These are phyloP conservation scores for Sclerotiophoma versabilis DNA, from an alignment of 2,329 filamentous ascomycete species.

Conservation along the genomic window DNA sequence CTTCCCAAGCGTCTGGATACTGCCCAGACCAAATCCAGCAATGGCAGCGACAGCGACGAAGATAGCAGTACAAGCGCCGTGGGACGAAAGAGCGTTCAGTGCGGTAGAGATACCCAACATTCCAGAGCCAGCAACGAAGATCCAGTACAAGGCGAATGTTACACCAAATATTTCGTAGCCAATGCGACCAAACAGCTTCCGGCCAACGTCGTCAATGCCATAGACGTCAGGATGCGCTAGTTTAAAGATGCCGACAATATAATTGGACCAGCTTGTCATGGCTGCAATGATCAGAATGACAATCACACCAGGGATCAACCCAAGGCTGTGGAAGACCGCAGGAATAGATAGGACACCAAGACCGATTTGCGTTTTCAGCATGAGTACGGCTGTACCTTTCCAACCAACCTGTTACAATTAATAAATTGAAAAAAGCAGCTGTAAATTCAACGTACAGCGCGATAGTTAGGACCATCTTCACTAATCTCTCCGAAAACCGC, in stretches of 20 bases:
- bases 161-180: constrained; percentile 58
- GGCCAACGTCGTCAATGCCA: constrained; percentile 64
- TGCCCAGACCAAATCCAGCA: constrained; percentile 56
- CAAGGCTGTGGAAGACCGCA: constrained; percentile 54
- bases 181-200: constrained; percentile 60
- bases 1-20: constrained; percentile 53
- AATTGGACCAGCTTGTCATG: constrained; percentile 60
- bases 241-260: constrained; percentile 62
- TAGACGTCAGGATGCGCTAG: constrained; percentile 62
- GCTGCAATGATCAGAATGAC: constrained; percentile 49
- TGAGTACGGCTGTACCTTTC: constrained; percentile 36
- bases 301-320: constrained; percentile 59
- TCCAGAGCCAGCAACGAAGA: constrained; percentile 74
- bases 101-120: constrained; percentile 59
- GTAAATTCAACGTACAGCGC: constrained; percentile 43
- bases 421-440: constrained; percentile 49
- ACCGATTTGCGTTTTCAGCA: constrained; percentile 43
- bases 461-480: constrained; percentile 62
- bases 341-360: constrained; percentile 61
- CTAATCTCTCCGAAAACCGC: constrained; percentile 60
- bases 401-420: constrained; percentile 30
- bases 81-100: constrained; percentile 61
- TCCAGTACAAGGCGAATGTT: constrained; percentile 44
- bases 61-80: constrained; percentile 69
- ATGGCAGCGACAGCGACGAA: constrained; percentile 67